A percentile compares a stretch with the other conserved stretches of the same genome.
These are phyloP conservation scores for Phanerodontia chrysosporium DNA, from an alignment of 768 basidiomycete species.

Conservation along the genomic window DNA sequence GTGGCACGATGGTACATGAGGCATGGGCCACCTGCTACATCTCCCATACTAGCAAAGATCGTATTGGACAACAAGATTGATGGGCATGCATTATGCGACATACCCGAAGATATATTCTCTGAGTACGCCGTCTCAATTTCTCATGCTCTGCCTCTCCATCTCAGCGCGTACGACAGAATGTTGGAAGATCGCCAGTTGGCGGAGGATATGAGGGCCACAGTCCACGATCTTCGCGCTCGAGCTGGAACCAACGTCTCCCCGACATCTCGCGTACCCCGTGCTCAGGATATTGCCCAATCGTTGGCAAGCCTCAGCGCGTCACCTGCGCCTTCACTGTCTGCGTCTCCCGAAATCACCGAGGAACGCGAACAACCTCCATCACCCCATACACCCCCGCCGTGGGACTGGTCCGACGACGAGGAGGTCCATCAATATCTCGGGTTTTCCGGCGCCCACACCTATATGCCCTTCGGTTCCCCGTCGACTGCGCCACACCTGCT, in stretches of 20 bases:
- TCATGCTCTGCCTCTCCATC: not conserved
- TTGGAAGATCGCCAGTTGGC: not conserved
- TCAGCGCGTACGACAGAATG: not conserved
- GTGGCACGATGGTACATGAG: constrained; percentile 1
- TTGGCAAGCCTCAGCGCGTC: not conserved
- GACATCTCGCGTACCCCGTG: not conserved
- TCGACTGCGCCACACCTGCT: not conserved
- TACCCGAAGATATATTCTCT: not conserved
- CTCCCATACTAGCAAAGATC: constrained; percentile 9
- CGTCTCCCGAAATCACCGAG: constrained; percentile 1
- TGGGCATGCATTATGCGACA: constrained; percentile 2
- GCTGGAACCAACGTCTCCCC: not conserved
- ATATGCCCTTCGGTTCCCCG: not conserved
- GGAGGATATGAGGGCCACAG: not conserved
- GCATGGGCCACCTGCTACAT: constrained; percentile 5
- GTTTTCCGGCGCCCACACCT: not conserved
- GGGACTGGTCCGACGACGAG: constrained; percentile 7
- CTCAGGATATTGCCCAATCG: not conserved
- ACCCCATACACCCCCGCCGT: constrained; percentile 3
- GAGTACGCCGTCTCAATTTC: not conserved
- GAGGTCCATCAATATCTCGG: not conserved
- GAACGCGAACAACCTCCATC: not conserved
- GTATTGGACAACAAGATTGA: constrained; percentile 8
- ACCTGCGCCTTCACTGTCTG: not conserved
- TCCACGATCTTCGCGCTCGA: not conserved